Percentiles rank a stretch among this genome's conserved stretches.
These are phyloP conservation scores for Apiotrichum akiyoshidainum DNA, from an alignment of 1,284 basidiomycete species.

Conservation along the genomic window DNA sequence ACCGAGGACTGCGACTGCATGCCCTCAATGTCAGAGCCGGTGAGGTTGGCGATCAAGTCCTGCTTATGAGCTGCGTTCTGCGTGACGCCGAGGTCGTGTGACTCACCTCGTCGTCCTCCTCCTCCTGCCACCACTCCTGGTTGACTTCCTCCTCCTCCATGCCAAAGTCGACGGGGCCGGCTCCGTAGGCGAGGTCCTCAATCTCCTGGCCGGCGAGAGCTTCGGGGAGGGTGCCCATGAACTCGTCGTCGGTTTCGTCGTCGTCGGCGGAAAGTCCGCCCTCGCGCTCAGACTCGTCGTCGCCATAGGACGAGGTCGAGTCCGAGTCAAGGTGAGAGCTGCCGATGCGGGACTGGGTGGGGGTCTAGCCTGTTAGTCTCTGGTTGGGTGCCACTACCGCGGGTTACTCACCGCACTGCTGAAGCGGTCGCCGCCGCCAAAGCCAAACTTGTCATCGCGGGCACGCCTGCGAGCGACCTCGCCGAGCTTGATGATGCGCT, in stretches of 20 bases:
- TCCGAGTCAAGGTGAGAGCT: conserved; percentile 28
- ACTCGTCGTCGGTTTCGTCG: conserved; percentile 35
- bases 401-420: conserved; percentile 18
- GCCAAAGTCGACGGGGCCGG: conserved; percentile 30
- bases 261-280: conserved; percentile 10
- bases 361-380: conserved; percentile 7
- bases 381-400: no score
- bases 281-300: conserved; percentile 43
- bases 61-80: neutral
- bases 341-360: conserved; percentile 20
- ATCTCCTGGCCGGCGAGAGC: conserved; percentile 45
- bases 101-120: conserved; percentile 40
- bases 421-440: conserved; percentile 28
- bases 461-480: conserved; percentile 39
- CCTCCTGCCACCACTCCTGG: conserved; percentile 27
- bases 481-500: conserved; percentile 37
- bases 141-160: conserved; percentile 27
- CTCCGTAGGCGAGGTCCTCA: conserved; percentile 47
- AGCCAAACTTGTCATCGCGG: conserved; percentile 42
- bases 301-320: conserved; percentile 41
- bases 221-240: conserved; percentile 33
- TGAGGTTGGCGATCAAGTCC: conserved; percentile 39
- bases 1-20: conserved; percentile 44
- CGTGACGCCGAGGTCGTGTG: neutral
- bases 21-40: conserved; percentile 44